Evolutionary conservation across 2,329 filamentous ascomycete species (phyloP), one percentile per base, ranked within the genome.

Genomic region (Cercospora janseana): DNA sequence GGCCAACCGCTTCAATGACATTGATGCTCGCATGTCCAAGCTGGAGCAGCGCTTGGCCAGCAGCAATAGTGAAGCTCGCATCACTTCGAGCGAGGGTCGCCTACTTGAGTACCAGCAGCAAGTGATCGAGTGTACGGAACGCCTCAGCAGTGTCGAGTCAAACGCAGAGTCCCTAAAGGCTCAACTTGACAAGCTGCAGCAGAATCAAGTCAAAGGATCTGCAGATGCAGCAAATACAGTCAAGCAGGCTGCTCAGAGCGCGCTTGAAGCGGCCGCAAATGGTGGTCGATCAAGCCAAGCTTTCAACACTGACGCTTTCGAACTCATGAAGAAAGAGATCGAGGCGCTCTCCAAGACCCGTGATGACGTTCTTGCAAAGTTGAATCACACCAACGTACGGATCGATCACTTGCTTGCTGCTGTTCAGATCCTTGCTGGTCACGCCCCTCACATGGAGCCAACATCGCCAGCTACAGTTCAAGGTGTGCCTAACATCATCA

Each of bases 301-400:
- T 13, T 7, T 26, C 28, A 16, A 18, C 27, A 26, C 20, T 4
- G 16, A 23, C 8, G 41, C 43, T 2, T 18, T 52, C 23, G 29
- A 47, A 1, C 47, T 24, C 34, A 52, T 58, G 29, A 51, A 58
- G 15, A 38, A 50, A 7, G 58, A 60, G 37, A 45, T 61, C 20
- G 51, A 57, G 20, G 46, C 55, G 13, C 51, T 61, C 15, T 61
- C 59, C 52, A 48, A 54, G 16, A 57, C 61, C 34, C 49, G 56
- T 20, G 61, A 62, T 28, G 56, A 51, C 12, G 51, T 60, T 28
- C 13, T 58, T 27, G 34, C 23, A 4, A 42, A 54, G 32, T 37
- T 61, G 32, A 28, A 49, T 9, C 51, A 57, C 5, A 35, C 46
- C 44, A 51, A 55, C 20, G 38, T 43, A 7, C 47, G 46, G 21